Evolutionary conservation across 768 basidiomycete genomes (phyloP).

Genomic region (Panaeolus papilionaceus): DNA sequence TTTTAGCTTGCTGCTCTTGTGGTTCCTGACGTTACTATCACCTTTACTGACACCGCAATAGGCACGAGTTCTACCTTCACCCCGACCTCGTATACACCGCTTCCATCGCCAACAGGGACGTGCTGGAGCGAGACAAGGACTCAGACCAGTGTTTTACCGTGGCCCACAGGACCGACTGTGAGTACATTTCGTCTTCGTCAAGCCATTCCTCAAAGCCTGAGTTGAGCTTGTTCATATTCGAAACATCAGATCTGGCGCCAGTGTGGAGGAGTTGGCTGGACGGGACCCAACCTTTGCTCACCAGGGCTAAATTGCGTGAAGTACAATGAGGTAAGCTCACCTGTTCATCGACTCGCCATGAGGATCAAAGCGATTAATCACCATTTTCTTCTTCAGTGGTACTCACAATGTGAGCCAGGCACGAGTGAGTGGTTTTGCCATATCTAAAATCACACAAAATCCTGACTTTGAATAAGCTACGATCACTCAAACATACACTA

Average conservation of each 20-base stretch:
- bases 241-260: not conserved
- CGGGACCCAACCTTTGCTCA: not conserved
- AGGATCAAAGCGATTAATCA: too few relatives aligned
- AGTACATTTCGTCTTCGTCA: not conserved
- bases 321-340: not conserved
- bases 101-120: not conserved
- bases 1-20: not conserved
- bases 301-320: not conserved
- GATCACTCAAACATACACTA: conserved; percentile 5
- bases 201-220: too few relatives aligned
- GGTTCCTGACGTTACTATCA: not conserved
- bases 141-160: not conserved
- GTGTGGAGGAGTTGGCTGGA: not conserved
- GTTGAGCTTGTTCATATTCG: not conserved
- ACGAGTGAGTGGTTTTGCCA: not conserved
- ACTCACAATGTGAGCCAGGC: conserved; percentile 6
- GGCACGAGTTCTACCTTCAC: not conserved
- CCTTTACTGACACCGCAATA: not conserved
- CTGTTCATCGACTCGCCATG: not conserved
- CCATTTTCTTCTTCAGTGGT: not conserved
- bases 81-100: not conserved
- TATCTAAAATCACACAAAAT: not conserved
- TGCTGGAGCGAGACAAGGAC: conserved; percentile 1
- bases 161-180: not conserved
- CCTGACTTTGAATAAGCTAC: not conserved